Base-by-base conservation (phyloP, 2,329 filamentous ascomycete species). In the Ophiostoma himal-ulmi region DNA sequence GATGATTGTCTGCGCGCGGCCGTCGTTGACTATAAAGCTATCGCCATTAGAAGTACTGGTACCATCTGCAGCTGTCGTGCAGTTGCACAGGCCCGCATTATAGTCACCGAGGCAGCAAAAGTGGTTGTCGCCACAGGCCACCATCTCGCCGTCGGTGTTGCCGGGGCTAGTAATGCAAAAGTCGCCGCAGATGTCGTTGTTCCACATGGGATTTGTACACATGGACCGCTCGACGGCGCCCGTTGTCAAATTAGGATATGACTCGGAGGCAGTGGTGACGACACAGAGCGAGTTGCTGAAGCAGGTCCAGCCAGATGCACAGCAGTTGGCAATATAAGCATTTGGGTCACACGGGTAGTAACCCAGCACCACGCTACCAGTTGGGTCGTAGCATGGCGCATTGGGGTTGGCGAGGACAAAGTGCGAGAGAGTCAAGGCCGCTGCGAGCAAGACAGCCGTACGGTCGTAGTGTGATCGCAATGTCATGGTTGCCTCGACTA, bases 151-250 rank as follows among this genome's bases (percentile, higher is more conserved):
- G 39, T 73, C 67, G 57, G 41, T 62, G n/a, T 36, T 57, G 22
- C 13, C 60, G 54, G 69, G 69, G 71, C 39, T 54, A 30, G 36
- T 65, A 22, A 76, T 57, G 65, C 75, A 76, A 30, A 72, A 71
- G 13, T 73, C 69, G 26, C 76, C 76, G 39, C 76, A 76, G 48
- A 73, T 71, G 3, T 69, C 60, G 69, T 74, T 75, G 37, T 73
- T 72, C 76, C 76, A 77, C 37, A 69, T 30, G 34, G 73, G 75
- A 48, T 74, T 73, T 14, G 76, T 76, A 69, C 76, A 77, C 26
- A 75, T 74, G 30, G 70, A 72, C 10, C 75, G 71, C 30, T 68
- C 68, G 17, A 74, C 74, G 14, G 73, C 72, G n/a, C 74, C 74
- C 1, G 70, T 13, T 5, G 70, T 74, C 4, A 74, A 36, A 57